Percentiles rank a stretch among this genome's conserved stretches.
phyloP scores from a whole-genome alignment of 441 rosid species.

The Isatis lusitanica region DNA sequence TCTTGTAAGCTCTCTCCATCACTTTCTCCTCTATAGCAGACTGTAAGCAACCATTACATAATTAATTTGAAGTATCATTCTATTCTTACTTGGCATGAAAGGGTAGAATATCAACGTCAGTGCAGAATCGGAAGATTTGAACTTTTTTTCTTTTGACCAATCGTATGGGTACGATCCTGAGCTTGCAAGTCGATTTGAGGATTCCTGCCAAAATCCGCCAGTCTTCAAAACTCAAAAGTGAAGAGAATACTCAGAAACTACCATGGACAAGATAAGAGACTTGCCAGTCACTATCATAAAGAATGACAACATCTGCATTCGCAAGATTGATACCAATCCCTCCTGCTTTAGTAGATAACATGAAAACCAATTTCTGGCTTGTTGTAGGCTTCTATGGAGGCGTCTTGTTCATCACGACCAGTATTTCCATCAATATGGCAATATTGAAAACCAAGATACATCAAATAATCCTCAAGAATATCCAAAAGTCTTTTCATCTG shows the following conservation, averaged over 20 bases:
- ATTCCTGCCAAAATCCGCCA: constrained; percentile 61
- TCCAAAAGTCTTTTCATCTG: constrained; percentile 99
- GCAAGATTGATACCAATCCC: constrained; percentile 99
- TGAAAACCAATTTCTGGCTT: constrained; percentile 92
- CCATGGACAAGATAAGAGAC: constrained; percentile 25
- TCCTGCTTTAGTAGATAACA: constrained; percentile 98
- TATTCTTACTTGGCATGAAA: constrained; percentile 15
- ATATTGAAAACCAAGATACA: constrained; percentile 86
- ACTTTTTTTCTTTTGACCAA: constrained; percentile 99
- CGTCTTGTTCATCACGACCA: constrained; percentile 99
- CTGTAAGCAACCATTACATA: constrained; percentile 46
- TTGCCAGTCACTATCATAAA: constrained; percentile 98
- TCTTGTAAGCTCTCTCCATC: constrained; percentile 98
- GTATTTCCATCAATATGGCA: constrained; percentile 99
- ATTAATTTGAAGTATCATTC: neutral
- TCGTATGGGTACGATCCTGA: constrained; percentile 99
- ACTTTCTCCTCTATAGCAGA: constrained; percentile 99
- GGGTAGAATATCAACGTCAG: constrained; percentile 64
- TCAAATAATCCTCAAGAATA: constrained; percentile 97
- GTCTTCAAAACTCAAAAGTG: constrained; percentile 26
- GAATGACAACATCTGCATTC: constrained; percentile 98
- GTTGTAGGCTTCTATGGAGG: constrained; percentile 92
- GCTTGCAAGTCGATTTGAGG: constrained; percentile 99
- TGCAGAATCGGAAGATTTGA: constrained; percentile 97
- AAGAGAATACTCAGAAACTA: constrained; percentile 9